phyloP scores from a whole-genome alignment of 2,329 filamentous ascomycete genomes.

The Botrytis sinoallii region DNA sequence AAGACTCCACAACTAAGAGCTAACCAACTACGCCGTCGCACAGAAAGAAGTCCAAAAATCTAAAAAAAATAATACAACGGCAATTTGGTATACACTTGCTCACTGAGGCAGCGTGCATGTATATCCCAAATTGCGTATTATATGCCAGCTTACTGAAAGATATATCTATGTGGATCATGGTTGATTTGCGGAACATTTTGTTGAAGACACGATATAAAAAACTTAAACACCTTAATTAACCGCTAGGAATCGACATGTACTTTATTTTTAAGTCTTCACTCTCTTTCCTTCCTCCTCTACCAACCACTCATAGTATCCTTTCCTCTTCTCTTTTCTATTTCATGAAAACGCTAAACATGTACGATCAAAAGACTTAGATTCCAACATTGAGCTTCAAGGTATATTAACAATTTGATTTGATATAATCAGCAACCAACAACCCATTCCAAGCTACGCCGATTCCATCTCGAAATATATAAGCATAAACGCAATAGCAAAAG shows the following conservation, averaged over 20 bases:
- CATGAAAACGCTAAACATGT: background rate
- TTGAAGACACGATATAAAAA: background rate
- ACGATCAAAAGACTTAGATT: too few relatives aligned
- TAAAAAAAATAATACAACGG: background rate
- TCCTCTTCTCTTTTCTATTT: too few relatives aligned
- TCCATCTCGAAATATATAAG: background rate
- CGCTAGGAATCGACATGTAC: background rate
- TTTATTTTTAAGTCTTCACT: background rate
- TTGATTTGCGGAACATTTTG: too few relatives aligned
- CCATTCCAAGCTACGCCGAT: background rate
- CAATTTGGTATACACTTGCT: background rate
- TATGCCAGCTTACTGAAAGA: too few relatives aligned
- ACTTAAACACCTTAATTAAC: background rate
- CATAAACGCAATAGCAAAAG: background rate
- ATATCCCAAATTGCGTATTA: rapidly evolving
- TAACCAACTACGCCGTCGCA: too few relatives aligned
- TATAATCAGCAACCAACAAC: too few relatives aligned
- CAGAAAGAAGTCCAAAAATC: background rate
- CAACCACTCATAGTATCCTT: too few relatives aligned
- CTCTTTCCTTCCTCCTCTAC: too few relatives aligned
- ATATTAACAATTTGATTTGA: too few relatives aligned
- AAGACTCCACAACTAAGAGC: too few relatives aligned
- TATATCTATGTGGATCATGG: background rate
- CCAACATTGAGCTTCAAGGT: background rate
- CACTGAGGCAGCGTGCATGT: background rate